Evolutionary conservation across 2,329 filamentous ascomycete genomes (phyloP), one percentile per base, ranked within the genome.

Genomic region (Pyricularia sp.): DNA sequence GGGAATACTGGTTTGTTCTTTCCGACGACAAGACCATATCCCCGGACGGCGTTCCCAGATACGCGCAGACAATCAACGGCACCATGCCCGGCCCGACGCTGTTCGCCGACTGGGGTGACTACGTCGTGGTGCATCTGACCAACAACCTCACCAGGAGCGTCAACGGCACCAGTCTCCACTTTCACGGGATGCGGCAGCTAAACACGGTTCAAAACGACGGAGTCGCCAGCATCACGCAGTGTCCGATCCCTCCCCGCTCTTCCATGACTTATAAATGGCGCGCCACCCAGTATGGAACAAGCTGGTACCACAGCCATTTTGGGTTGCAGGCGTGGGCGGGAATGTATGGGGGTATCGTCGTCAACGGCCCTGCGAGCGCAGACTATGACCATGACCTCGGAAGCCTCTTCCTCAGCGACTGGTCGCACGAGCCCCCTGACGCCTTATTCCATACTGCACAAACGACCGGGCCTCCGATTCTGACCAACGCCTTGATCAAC

Each of bases 331-430:
- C 75, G 0, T 79, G 75, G 73, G 78, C 87, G 65, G 87, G 87
- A 0, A 73, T 88, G 0, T 76, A 83, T 31, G 87, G 87, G 0
- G 79, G 79, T 2, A 82, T 89, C 44, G 74, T 88, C 22, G 84
- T 88, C 68, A 79, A 87, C 64, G 86, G 85, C 0, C 85, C 85
- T 0, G 78, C 80, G 0, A 80, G 81, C 2, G 76, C 79, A 16
- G 78, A 84, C 69, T 88, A 87, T 68, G 85, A 90, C 66, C 78
- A 82, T 62, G 87, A 90, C 69, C 75, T 88, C 0, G 87, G 87
- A 3, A 74, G 79, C 12, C 69, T 88, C 1, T 77, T 85, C 30
- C 70, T 88, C 6, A 81, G 79, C 19, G 86, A 88, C 69, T 88
- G 84, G 82, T 79, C 79, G 68, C 81, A 84, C 66, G 66, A 67